phyloP scores from a whole-genome alignment of 2,329 filamentous ascomycete genomes.

The Remersonia thermophila region DNA sequence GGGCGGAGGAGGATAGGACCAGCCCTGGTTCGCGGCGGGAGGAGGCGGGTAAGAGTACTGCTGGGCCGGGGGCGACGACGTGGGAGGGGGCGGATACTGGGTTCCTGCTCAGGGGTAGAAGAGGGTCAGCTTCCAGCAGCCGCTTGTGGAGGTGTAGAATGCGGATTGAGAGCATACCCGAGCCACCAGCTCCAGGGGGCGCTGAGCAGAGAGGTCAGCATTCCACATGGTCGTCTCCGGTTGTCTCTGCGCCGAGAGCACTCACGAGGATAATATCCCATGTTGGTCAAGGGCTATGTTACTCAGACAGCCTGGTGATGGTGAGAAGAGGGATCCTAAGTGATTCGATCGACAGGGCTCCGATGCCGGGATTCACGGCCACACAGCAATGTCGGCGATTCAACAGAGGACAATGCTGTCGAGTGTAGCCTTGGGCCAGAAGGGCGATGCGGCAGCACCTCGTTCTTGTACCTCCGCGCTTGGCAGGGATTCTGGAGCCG shows the following conservation, averaged over 20 bases:
- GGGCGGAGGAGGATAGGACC: constrained; percentile 26
- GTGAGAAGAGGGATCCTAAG: too few relatives aligned
- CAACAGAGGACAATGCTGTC: too few relatives aligned
- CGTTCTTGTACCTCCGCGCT: neutral
- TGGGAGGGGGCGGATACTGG: constrained; percentile 25
- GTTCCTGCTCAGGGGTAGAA: too few relatives aligned
- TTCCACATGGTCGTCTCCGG: neutral
- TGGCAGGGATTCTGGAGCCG: too few relatives aligned
- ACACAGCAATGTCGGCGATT: too few relatives aligned
- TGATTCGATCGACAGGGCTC: too few relatives aligned
- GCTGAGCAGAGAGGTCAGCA: constrained; percentile 12
- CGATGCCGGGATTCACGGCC: too few relatives aligned
- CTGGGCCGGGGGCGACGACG: constrained; percentile 23
- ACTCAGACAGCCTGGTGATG: too few relatives aligned
- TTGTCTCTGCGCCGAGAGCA: neutral
- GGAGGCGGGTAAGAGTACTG: constrained; percentile 22
- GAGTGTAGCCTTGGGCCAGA: too few relatives aligned
- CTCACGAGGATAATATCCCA: neutral
- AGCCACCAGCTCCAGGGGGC: constrained; percentile 14
- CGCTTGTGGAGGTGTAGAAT: too few relatives aligned
- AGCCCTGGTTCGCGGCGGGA: constrained; percentile 18
- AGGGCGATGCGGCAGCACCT: neutral
- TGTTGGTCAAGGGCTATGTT: too few relatives aligned
- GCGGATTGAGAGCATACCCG: constrained; percentile 11
- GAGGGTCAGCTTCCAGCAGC: neutral